Conservation (phyloP, 352 stramenopile genomes). For the Thraustochytrium sp. region DNA sequence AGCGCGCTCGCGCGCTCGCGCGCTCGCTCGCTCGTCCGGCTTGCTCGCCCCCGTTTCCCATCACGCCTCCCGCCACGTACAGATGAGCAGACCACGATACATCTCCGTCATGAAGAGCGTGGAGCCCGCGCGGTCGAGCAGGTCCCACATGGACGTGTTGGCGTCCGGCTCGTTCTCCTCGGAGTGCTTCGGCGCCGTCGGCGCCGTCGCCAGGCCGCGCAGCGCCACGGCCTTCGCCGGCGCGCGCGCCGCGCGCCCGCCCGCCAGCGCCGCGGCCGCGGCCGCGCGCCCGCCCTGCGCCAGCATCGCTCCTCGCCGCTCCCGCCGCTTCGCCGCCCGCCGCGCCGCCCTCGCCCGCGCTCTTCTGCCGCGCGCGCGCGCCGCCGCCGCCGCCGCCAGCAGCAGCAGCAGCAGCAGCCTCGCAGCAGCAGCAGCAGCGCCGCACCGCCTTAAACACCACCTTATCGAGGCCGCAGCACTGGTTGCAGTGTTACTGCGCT, state of each 20-base stretch:
- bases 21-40: too few relatives aligned
- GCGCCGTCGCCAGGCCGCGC: neutral
- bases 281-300: neutral
- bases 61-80: neutral
- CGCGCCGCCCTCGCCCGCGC: neutral
- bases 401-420: too few relatives aligned
- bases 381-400: too few relatives aligned
- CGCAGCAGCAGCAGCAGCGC: too few relatives aligned
- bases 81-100: constrained; percentile 67
- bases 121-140: constrained; percentile 48
- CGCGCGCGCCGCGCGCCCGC: neutral
- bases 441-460: too few relatives aligned
- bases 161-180: neutral
- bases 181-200: neutral
- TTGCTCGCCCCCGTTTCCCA: neutral
- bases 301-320: too few relatives aligned
- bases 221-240: neutral
- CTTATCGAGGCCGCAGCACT: too few relatives aligned
- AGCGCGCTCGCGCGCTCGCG: too few relatives aligned
- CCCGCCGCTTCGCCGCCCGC: too few relatives aligned
- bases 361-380: neutral
- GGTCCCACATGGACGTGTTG: neutral
- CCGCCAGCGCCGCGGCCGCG: neutral
- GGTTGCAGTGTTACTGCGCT: too few relatives aligned
- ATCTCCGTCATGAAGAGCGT: constrained; percentile 87